These are phyloP conservation scores for Aspergillus melleus DNA, from an alignment of 2,329 filamentous ascomycete species.

Conservation along the genomic window DNA sequence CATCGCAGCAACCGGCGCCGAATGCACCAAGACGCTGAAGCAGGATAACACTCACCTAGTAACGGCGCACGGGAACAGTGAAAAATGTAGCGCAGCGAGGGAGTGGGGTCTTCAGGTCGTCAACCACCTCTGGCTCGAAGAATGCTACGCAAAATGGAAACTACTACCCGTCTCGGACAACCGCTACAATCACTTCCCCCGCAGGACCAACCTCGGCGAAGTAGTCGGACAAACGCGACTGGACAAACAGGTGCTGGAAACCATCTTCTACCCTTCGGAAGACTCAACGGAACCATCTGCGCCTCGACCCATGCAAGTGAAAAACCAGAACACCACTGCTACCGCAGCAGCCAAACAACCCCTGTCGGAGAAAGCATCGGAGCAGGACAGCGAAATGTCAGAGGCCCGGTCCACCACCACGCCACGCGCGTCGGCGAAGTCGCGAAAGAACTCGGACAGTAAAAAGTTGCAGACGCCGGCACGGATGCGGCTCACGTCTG, in stretches of 20 bases:
- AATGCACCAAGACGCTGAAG: slow-evolving; percentile 93
- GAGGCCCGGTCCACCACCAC: slow-evolving; percentile 24
- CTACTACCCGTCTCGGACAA: slow-evolving; percentile 69
- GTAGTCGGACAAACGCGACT: slow-evolving; percentile 87
- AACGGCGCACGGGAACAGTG: slow-evolving; percentile 82
- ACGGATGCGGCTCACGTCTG: slow-evolving; percentile 51
- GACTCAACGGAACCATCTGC: slow-evolving; percentile 19
- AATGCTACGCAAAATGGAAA: slow-evolving; percentile 89
- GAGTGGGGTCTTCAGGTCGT: slow-evolving; percentile 91
- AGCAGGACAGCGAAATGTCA: slow-evolving; percentile 18
- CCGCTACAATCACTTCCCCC: slow-evolving; percentile 83
- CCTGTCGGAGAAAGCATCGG: slow-evolving; percentile 20
- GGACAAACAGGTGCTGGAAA: slow-evolving; percentile 70
- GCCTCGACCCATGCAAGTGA: slow-evolving; percentile 35
- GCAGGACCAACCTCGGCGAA: slow-evolving; percentile 86
- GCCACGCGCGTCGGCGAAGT: slow-evolving; percentile 28
- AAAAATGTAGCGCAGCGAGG: slow-evolving; percentile 87
- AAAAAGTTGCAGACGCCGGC: slow-evolving; percentile 54
- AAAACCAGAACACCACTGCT: slow-evolving; percentile 34
- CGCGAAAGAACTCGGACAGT: slow-evolving; percentile 29
- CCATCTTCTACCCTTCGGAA: slow-evolving; percentile 58
- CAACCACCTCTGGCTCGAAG: slow-evolving; percentile 97
- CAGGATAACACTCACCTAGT: slow-evolving; percentile 94
- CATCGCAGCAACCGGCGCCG: slow-evolving; percentile 77
- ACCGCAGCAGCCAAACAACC: slow-evolving; percentile 18